These are phyloP conservation scores for Canariomyces notabilis DNA, from an alignment of 2,329 filamentous ascomycete species.

Conservation along the genomic window DNA sequence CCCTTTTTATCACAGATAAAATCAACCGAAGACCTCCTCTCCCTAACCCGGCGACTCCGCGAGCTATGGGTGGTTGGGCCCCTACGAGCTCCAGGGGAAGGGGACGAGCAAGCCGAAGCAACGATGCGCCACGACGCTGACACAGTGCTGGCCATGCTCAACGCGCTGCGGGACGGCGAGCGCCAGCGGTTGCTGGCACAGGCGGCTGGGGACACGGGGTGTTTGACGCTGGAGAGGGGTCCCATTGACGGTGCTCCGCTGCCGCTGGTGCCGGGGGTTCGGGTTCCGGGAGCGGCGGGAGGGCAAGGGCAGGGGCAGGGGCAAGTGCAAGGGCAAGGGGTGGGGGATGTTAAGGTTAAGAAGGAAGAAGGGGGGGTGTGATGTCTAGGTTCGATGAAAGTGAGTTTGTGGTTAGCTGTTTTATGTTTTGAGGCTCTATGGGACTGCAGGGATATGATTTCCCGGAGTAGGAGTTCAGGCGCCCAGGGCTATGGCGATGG, in stretches of 20 bases:
- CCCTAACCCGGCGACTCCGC: conserved; percentile 44
- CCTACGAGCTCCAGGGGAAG: conserved; percentile 39
- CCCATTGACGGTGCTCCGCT: neutral
- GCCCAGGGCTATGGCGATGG: neutral
- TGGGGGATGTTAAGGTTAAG: neutral
- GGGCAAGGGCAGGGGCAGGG: neutral
- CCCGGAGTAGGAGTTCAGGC: no score
- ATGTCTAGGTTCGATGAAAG: no score
- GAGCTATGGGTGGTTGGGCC: conserved; percentile 47
- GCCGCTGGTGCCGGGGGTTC: neutral
- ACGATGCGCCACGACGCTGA: conserved; percentile 34
- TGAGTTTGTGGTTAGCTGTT: no score
- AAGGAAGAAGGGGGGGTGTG: neutral
- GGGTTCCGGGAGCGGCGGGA: neutral
- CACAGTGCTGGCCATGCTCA: conserved; percentile 32
- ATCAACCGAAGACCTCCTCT: conserved; percentile 41
- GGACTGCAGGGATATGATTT: no score
- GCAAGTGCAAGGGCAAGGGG: neutral
- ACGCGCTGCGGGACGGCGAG: conserved; percentile 27
- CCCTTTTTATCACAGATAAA: conserved; percentile 30
- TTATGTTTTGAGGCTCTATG: no score
- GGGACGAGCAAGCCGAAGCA: conserved; percentile 34
- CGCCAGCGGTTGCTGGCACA: conserved; percentile 22
- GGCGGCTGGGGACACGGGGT: conserved; percentile 20
- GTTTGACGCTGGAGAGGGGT: neutral